These are phyloP conservation scores for Plasmodium adleri DNA, from an alignment of 169 alveolate species.

Conservation along the genomic window DNA sequence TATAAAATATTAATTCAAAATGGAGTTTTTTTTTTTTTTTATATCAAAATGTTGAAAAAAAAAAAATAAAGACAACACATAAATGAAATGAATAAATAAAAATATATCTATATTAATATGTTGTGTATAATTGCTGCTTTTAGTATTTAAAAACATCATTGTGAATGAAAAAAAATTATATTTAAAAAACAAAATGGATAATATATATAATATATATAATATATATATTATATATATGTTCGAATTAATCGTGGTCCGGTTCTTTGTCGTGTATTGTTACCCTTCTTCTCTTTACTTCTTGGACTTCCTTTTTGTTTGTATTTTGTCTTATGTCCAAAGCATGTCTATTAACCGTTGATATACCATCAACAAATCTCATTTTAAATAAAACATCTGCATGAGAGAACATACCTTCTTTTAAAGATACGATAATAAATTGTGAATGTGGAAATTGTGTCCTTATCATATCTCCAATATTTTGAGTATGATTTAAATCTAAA, in stretches of 20 bases:
- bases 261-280: slow-evolving; percentile 68
- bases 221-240: neutral
- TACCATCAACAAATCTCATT: slow-evolving; percentile 94
- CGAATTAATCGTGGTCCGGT: slow-evolving; percentile 21
- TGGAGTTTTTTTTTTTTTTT: no score
- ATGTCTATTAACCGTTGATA: slow-evolving; percentile 86
- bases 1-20: no score
- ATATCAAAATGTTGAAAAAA: no score
- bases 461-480: slow-evolving; percentile 98
- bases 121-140: no score
- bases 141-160: no score
- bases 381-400: slow-evolving; percentile 98
- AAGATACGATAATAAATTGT: slow-evolving; percentile 96
- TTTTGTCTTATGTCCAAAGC: slow-evolving; percentile 52
- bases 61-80: no score
- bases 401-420: slow-evolving; percentile 98
- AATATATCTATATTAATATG: no score
- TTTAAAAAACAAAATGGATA: neutral
- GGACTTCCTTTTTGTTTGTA: slow-evolving; percentile 34
- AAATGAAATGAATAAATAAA: no score
- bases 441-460: slow-evolving; percentile 96
- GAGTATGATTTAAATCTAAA: slow-evolving; percentile 98
- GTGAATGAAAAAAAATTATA: neutral
- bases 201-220: no score
- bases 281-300: slow-evolving; percentile 50